phyloP scores from a whole-genome alignment of 805 yeast species.

The Yarrowia sp. region DNA sequence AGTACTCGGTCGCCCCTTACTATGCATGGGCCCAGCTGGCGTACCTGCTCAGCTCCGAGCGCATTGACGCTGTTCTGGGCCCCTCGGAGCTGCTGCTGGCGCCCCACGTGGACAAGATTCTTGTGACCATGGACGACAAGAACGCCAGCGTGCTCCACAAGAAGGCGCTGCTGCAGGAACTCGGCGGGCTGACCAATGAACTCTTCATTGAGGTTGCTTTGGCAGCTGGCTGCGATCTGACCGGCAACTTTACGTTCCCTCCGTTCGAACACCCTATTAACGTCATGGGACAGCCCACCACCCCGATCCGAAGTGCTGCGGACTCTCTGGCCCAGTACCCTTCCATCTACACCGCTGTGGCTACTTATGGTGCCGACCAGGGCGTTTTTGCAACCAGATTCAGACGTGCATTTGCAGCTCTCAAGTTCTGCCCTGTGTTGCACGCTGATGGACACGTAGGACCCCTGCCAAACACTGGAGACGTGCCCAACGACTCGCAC shows the following conservation, averaged over 20 bases:
- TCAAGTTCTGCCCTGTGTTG: slow-evolving; percentile 77
- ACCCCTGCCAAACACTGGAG: slow-evolving; percentile 57
- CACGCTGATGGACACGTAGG: slow-evolving; percentile 72
- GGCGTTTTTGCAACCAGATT: slow-evolving; percentile 56
- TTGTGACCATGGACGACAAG: slow-evolving; percentile 71
- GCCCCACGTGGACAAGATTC: slow-evolving; percentile 70
- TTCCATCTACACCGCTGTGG: slow-evolving; percentile 47
- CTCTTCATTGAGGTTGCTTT: slow-evolving; percentile 79
- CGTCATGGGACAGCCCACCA: slow-evolving; percentile 41
- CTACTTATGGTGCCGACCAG: slow-evolving; percentile 41
- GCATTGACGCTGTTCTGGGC: slow-evolving; percentile 80
- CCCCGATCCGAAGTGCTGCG: slow-evolving; percentile 45
- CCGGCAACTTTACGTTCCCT: slow-evolving; percentile 68
- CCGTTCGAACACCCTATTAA: slow-evolving; percentile 49
- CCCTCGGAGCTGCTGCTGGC: slow-evolving; percentile 76
- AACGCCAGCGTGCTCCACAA: slow-evolving; percentile 74
- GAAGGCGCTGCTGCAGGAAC: slow-evolving; percentile 62
- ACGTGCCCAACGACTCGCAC: slow-evolving; percentile 79
- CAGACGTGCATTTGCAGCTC: slow-evolving; percentile 70
- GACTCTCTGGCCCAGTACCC: slow-evolving; percentile 47
- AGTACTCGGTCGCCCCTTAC: slow-evolving; percentile 82
- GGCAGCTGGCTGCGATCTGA: slow-evolving; percentile 75
- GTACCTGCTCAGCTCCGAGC: slow-evolving; percentile 61
- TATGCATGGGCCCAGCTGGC: slow-evolving; percentile 80
- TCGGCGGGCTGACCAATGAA: slow-evolving; percentile 60